Percentiles rank a stretch among this genome's conserved stretches.
Conservation (phyloP, 352 stramenopile species). For the Phytophthora constricta region DNA sequence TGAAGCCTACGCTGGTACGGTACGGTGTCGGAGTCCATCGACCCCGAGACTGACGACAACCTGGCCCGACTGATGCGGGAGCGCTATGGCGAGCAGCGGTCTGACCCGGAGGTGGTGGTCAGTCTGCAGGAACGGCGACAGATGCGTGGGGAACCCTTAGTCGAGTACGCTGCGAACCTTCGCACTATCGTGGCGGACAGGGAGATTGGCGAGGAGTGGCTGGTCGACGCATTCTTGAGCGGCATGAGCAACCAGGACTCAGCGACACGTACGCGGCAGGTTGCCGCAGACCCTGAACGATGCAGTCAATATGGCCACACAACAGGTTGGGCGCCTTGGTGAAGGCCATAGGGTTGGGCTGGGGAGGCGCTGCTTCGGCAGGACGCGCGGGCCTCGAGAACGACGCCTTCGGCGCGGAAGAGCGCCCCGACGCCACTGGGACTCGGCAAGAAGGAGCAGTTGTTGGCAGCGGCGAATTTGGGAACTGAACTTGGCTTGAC, state of each 20-base stretch:
- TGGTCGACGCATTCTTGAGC: constrained; percentile 10
- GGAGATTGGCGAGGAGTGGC: constrained; percentile 6
- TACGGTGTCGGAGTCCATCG: background rate
- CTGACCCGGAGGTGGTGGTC: constrained; percentile 10
- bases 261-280: constrained; percentile 10
- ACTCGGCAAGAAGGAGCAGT: background rate
- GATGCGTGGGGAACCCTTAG: constrained; percentile 5
- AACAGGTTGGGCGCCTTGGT: constrained; percentile 9
- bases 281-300: background rate
- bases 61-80: background rate
- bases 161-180: background rate
- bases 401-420: background rate
- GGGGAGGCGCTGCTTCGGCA: background rate
- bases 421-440: background rate
- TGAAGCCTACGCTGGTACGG: constrained; percentile 1
- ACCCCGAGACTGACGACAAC: background rate
- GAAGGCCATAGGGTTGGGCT: constrained; percentile 6
- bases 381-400: background rate
- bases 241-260: constrained; percentile 2
- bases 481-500: background rate
- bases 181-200: constrained; percentile 1
- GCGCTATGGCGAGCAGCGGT: constrained; percentile 6
- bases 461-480: background rate
- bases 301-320: background rate
- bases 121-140: background rate